Percentiles rank a stretch among this genome's conserved stretches.
These are phyloP conservation scores for Naumovozyma dairenensis DNA, from an alignment of 805 yeast species.

Conservation along the genomic window DNA sequence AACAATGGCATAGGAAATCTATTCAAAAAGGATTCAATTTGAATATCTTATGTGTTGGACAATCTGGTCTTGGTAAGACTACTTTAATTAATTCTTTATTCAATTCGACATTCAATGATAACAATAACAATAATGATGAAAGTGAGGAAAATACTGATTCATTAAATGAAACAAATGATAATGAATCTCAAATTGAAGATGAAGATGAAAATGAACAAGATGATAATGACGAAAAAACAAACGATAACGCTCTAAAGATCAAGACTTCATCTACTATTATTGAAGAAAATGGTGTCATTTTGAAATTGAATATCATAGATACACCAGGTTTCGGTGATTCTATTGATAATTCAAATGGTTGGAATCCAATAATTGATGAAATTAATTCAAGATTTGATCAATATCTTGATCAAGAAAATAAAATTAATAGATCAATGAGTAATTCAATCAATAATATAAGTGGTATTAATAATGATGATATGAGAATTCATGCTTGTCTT, in stretches of 20 bases:
- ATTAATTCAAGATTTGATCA: constrained; percentile 77
- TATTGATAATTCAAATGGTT: constrained; percentile 65
- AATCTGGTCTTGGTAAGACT: constrained; percentile 85
- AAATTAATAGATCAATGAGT: constrained; percentile 65
- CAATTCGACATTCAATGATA: constrained; percentile 46
- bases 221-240: constrained; percentile 3
- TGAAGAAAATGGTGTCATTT: constrained; percentile 88
- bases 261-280: constrained; percentile 58
- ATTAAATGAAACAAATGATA: constrained; percentile 5
- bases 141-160: constrained; percentile 9
- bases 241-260: constrained; percentile 37
- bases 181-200: too few relatives aligned
- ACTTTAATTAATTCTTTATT: constrained; percentile 88
- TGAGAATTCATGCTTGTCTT: constrained; percentile 84
- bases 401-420: constrained; percentile 83
- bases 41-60: constrained; percentile 85
- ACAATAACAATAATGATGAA: constrained; percentile 4
- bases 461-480: constrained; percentile 61
- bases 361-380: constrained; percentile 90
- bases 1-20: constrained; percentile 96
- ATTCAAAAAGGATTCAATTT: constrained; percentile 81
- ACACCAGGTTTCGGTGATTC: constrained; percentile 93
- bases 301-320: constrained; percentile 74
- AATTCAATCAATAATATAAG: too few relatives aligned
- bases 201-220: constrained; percentile 5